Conservation (phyloP, 1,284 basidiomycete genomes). For the Cystobasidium sp. region DNA sequence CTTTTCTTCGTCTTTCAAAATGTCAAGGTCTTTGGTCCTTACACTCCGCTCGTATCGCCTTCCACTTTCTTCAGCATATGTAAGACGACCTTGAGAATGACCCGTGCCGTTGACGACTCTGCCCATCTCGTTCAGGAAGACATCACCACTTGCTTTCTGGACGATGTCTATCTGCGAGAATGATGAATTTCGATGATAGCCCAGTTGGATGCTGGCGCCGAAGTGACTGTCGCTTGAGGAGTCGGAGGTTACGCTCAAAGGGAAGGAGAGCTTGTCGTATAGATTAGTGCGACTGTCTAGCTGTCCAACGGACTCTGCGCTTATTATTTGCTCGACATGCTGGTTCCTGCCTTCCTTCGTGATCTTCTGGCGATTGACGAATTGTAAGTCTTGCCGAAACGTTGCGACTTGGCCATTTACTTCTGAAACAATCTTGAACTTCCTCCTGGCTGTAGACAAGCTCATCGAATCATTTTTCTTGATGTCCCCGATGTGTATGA, state of each 20-base stretch:
- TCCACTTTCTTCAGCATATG: not conserved
- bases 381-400: not conserved
- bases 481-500: not conserved
- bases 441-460: not conserved
- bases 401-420: not conserved
- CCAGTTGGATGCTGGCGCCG: not conserved
- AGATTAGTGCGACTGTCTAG: not conserved
- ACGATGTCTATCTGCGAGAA: not conserved
- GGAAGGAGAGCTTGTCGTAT: not conserved
- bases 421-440: not conserved
- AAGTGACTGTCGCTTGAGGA: not conserved
- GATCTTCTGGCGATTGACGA: not conserved
- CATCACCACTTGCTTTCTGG: not conserved
- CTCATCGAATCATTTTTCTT: not conserved
- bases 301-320: not conserved
- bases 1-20: not conserved
- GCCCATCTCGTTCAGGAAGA: not conserved
- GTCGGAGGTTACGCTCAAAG: not conserved
- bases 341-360: not conserved
- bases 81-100: not conserved
- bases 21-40: not conserved
- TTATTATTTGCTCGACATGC: not conserved
- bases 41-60: not conserved
- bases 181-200: not conserved
- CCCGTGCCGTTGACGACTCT: constrained; percentile 1